Conservation (phyloP, 2,329 filamentous ascomycete species). For the Diaporthe sp. region DNA sequence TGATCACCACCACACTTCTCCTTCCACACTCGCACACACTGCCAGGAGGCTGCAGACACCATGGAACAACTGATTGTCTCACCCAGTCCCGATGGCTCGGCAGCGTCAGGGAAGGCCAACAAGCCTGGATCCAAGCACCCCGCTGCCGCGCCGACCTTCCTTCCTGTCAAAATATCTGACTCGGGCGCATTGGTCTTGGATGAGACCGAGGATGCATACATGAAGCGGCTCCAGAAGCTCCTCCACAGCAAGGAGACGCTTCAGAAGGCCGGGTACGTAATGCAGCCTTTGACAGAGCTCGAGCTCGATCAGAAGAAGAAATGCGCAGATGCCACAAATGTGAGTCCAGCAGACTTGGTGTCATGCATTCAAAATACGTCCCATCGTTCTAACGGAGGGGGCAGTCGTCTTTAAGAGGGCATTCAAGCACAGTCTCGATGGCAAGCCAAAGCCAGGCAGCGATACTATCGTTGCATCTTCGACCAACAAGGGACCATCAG, state of each 20-base stretch:
- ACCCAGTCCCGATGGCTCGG: not conserved
- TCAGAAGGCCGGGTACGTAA: slow-evolving; percentile 18
- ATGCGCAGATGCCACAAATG: slow-evolving; percentile 24
- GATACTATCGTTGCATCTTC: not conserved
- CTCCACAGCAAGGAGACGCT: not conserved
- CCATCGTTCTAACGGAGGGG: not conserved
- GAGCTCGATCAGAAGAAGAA: slow-evolving; percentile 15
- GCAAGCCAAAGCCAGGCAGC: slow-evolving; percentile 12
- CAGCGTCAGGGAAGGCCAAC: not conserved
- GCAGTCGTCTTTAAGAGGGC: slow-evolving; percentile 11
- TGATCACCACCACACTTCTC: not conserved
- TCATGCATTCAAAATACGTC: not conserved
- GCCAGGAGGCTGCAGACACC: not conserved
- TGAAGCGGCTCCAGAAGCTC: slow-evolving; percentile 7
- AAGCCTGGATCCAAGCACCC: not conserved
- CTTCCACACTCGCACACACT: not conserved
- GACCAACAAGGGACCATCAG: not conserved
- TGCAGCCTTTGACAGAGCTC: slow-evolving; percentile 11
- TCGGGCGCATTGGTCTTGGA: slow-evolving; percentile 14
- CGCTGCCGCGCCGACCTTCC: not conserved
- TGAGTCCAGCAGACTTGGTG: not conserved
- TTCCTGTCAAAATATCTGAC: slow-evolving; percentile 5
- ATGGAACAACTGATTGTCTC: not conserved
- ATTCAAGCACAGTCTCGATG: not conserved
- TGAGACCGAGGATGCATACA: slow-evolving; percentile 14